Evolutionary conservation across 345 rosid species (phyloP), one percentile per base, ranked within the genome.

Genomic region (Eutrema yunnanense): DNA sequence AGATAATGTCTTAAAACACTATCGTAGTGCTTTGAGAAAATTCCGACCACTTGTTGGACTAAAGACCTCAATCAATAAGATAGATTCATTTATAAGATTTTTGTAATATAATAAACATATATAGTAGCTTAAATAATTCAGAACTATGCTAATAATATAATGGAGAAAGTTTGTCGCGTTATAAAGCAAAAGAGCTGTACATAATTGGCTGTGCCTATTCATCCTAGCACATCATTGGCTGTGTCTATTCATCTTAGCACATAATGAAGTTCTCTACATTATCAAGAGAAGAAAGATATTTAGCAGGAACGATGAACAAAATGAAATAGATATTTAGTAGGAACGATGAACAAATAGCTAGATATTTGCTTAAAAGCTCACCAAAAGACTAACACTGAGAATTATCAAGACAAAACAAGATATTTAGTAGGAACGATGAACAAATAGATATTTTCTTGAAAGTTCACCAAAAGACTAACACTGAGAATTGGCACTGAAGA

Each of bases 171-270:
- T 41, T n/a, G 44, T 73, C 60, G 60, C 61, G 59, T 48, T 73
- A 41, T 38, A 65, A 65, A 50, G 62, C 53, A 42, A 49, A 58
- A 47, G 78, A 47, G 38, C 8, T 65, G 43, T 16, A 49, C 53
- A 50, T 73, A 66, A 66, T 58, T 58, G 67, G 72, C 32, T 74
- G 6, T 38, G 66, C 72, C 60, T 65, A 65, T 43, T 65, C 72
- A 73, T 56, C 71, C 34, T 26, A 14, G 66, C 72, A 32, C 34
- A 32, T 5, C 64, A 66, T 58, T 58, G 67, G 78, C 46, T 66
- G 6, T 38, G 72, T 60, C 60, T 65, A 65, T 43, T 65, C 72
- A 73, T 56, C 71, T 14, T 26, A 14, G 66, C 77, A 73, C 60
- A 47, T 22, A 63, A 14, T 27, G 47, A 64, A 73, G 63, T 57